phyloP scores from a whole-genome alignment of 2,329 filamentous ascomycete species.

The Phoma herbarum region DNA sequence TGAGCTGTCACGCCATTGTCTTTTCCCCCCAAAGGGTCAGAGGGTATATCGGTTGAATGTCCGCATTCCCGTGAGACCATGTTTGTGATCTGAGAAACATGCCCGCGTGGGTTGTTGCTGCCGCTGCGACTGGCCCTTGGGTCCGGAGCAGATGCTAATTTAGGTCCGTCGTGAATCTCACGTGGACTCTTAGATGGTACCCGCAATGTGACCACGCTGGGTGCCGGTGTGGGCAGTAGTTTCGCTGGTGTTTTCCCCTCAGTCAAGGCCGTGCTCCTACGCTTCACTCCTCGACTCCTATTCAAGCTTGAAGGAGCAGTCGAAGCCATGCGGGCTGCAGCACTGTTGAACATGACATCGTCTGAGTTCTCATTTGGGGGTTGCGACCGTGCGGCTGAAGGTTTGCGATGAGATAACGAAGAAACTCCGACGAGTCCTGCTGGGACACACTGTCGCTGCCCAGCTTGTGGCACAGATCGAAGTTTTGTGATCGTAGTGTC shows the following conservation, averaged over 20 bases:
- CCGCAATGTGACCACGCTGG: not conserved
- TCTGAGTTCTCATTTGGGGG: not conserved
- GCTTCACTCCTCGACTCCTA: not conserved
- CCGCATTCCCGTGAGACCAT: not conserved
- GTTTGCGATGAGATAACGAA: no score
- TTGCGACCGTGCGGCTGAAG: not conserved
- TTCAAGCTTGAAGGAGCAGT: not conserved
- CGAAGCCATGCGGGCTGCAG: not conserved
- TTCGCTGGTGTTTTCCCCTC: not conserved
- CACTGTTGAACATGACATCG: not conserved
- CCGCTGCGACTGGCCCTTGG: not conserved
- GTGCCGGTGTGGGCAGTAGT: not conserved
- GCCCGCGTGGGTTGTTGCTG: not conserved
- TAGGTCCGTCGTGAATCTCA: not conserved
- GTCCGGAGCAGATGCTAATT: not conserved
- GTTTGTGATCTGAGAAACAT: not conserved
- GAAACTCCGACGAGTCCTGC: no score
- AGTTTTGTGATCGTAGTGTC: no score
- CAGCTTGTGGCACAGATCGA: no score
- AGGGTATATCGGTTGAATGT: not conserved
- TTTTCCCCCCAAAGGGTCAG: not conserved
- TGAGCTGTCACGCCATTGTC: no score
- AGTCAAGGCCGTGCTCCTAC: not conserved
- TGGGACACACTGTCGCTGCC: no score
- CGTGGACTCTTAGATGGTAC: not conserved